Evolutionary conservation across 495 filamentous ascomycete species (phyloP).

Genomic region (Xylaria acuta): DNA sequence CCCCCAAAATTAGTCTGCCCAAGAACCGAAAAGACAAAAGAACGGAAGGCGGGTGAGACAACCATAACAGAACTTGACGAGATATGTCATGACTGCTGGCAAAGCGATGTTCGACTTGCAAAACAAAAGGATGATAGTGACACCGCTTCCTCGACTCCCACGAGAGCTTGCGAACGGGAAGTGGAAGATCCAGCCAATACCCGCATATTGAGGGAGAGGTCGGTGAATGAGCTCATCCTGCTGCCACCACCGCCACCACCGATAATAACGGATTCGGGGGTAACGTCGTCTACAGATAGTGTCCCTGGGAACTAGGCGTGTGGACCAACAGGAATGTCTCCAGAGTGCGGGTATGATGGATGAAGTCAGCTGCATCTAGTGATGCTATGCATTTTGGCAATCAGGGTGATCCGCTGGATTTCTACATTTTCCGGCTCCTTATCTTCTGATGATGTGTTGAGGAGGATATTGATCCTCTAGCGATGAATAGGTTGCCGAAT

Average conservation of each 20-base stretch:
- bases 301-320: not conserved
- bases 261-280: not conserved
- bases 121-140: not conserved
- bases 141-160: not conserved
- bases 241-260: not conserved
- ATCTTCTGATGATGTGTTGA: not conserved
- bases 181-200: not conserved
- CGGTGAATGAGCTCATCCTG: conserved; percentile 10
- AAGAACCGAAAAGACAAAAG: not conserved
- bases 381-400: not conserved
- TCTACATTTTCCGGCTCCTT: not conserved
- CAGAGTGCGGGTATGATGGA: not conserved
- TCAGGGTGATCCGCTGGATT: not conserved
- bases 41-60: not conserved
- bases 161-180: not conserved
- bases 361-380: not conserved
- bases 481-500: not conserved
- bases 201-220: conserved; percentile 8
- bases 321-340: not conserved
- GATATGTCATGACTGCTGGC: conserved; percentile 32
- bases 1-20: not conserved
- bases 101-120: not conserved
- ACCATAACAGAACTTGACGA: conserved; percentile 28
- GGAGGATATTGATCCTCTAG: not conserved
- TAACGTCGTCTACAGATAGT: not conserved